Percentiles rank a stretch among this genome's conserved stretches.
Conservation (phyloP, 345 rosid species). For the Pugionium dolabratum region DNA sequence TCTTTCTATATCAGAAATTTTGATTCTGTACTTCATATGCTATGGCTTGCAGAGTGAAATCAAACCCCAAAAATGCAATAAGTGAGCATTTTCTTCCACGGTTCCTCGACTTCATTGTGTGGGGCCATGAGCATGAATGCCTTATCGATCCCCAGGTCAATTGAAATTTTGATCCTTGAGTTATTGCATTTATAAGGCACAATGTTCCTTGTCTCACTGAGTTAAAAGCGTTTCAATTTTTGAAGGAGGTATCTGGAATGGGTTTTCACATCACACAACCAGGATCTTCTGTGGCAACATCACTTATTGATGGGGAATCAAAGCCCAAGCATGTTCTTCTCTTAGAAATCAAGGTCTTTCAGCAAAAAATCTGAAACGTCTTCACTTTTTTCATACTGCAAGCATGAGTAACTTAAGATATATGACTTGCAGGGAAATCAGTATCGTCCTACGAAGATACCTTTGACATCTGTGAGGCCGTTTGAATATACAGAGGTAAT, state of each 20-base stretch:
- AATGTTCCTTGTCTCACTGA: conserved; percentile 33
- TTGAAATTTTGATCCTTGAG: conserved; percentile 11
- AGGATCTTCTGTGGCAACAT: conserved; percentile 98
- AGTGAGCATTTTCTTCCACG: conserved; percentile 96
- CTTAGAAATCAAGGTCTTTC: conserved; percentile 85
- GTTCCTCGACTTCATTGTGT: conserved; percentile 88
- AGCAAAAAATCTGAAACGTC: conserved; percentile 28
- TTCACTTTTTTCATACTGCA: conserved; percentile 23
- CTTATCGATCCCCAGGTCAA: conserved; percentile 89
- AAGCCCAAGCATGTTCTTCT: conserved; percentile 97
- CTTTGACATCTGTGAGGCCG: conserved; percentile 92
- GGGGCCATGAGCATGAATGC: conserved; percentile 99
- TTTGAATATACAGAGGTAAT: conserved; percentile 89
- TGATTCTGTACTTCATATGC: conserved; percentile 19
- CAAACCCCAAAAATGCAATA: conserved; percentile 96
- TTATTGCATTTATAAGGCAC: conserved; percentile 12
- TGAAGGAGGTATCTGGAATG: conserved; percentile 96
- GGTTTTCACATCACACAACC: conserved; percentile 99
- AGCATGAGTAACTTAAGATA: conserved; percentile 14
- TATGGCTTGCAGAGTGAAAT: conserved; percentile 68
- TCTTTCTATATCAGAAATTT: conserved; percentile 1
- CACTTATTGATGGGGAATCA: conserved; percentile 97
- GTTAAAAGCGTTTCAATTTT: conserved; percentile 45
- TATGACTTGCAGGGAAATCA: conserved; percentile 74
- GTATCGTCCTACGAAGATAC: conserved; percentile 96